Conservation (phyloP, 495 filamentous ascomycete genomes). For the Penicillium bialowiezense region DNA sequence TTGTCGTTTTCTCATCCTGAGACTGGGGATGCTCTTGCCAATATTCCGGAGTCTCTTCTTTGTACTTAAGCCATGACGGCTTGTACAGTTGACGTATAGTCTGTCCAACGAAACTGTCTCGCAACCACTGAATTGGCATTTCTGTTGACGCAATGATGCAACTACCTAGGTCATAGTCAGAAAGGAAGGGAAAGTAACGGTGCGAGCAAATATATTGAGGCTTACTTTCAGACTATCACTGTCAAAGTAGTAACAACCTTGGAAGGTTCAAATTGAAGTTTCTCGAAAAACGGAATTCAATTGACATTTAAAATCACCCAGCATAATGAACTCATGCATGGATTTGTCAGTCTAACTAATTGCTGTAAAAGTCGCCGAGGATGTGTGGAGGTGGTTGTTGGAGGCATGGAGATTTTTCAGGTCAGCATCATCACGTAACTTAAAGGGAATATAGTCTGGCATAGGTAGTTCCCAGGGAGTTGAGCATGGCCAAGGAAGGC, state of each 20-base stretch:
- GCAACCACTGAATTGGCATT: slow-evolving; percentile 1
- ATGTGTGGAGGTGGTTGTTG: slow-evolving; percentile 8
- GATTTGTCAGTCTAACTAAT: not conserved
- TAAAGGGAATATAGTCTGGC: too few species aligned
- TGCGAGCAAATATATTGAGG: not conserved
- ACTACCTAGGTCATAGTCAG: not conserved
- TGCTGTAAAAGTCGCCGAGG: not conserved
- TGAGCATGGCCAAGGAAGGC: too few species aligned
- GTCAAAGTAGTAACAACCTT: too few species aligned
- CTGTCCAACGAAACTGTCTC: slow-evolving; percentile 6
- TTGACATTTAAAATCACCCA: too few species aligned
- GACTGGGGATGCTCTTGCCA: not conserved
- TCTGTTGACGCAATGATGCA: not conserved
- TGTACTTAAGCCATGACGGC: not conserved
- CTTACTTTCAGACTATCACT: too few species aligned
- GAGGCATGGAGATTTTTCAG: not conserved
- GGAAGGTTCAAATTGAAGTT: too few species aligned
- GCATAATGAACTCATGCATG: not conserved
- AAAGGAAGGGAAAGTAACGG: not conserved
- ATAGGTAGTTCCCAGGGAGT: too few species aligned
- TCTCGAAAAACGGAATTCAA: too few species aligned
- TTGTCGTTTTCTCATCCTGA: slow-evolving; percentile 3
- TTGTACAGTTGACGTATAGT: not conserved
- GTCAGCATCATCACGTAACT: too few species aligned
- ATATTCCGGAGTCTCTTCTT: not conserved